Evolutionary conservation across 192 early-diverging fungal species (phyloP).

Genomic region (Podila minutissima): DNA sequence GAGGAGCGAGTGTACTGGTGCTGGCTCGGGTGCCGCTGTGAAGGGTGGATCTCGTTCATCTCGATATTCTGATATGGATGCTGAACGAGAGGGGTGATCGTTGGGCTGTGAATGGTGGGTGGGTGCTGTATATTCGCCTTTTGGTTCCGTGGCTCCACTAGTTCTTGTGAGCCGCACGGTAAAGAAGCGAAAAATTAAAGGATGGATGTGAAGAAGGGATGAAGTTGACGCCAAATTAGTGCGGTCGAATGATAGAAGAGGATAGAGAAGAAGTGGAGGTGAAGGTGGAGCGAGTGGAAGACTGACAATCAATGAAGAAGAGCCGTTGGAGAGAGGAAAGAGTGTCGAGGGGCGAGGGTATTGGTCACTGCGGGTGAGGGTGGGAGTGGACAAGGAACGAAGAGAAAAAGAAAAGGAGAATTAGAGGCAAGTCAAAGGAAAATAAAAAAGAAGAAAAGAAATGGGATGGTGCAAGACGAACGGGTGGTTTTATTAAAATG

Average conservation of each 20-base stretch:
- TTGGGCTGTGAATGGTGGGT: slow-evolving; percentile 23
- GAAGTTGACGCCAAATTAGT: not conserved
- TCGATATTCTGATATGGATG: slow-evolving; percentile 7
- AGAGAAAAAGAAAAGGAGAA: not conserved
- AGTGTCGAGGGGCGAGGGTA: not conserved
- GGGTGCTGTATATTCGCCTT: too few relatives aligned
- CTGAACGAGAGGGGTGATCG: slow-evolving; percentile 25
- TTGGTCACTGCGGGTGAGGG: not conserved
- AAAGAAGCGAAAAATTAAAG: too few relatives aligned
- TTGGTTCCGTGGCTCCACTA: too few relatives aligned
- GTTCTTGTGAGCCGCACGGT: too few relatives aligned
- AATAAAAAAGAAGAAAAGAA: not conserved
- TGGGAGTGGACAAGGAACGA: not conserved
- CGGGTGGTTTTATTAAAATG: too few relatives aligned
- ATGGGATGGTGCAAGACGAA: too few relatives aligned
- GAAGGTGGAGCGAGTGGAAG: not conserved
- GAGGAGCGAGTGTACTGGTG: not conserved
- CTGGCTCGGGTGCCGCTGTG: slow-evolving; percentile 10
- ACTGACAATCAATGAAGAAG: too few relatives aligned
- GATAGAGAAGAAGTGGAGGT: not conserved
- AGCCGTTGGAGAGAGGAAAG: not conserved
- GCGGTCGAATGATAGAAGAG: not conserved
- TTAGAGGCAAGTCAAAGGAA: not conserved
- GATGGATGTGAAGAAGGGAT: not conserved
- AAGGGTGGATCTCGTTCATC: slow-evolving; percentile 26